These are phyloP conservation scores for Tolypocladium amazonense DNA, from an alignment of 2,329 filamentous ascomycete species.

Conservation along the genomic window DNA sequence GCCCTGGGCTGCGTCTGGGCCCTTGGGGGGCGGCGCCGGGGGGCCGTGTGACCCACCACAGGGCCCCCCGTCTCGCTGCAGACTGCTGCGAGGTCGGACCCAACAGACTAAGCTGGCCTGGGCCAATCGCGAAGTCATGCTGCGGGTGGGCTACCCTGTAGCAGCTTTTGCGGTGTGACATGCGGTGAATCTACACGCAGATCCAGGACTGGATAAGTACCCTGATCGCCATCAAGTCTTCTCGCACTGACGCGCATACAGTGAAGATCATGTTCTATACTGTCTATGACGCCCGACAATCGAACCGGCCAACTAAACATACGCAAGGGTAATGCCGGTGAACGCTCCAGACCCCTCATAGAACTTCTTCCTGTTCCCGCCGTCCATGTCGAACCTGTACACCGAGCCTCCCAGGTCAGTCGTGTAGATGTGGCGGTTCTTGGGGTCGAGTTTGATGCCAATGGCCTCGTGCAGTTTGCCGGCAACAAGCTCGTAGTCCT, in stretches of 20 bases:
- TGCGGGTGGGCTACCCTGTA: too few relatives aligned
- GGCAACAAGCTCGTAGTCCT: constrained; percentile 16
- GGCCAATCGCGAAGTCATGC: not conserved
- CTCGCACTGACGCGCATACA: too few relatives aligned
- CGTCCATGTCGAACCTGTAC: constrained; percentile 23
- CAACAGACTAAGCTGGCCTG: not conserved
- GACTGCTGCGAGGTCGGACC: not conserved
- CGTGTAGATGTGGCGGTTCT: constrained; percentile 23
- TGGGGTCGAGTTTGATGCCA: constrained; percentile 28
- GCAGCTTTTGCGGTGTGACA: too few relatives aligned
- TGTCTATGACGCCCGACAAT: too few relatives aligned
- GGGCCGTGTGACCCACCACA: not conserved
- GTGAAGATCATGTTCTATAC: too few relatives aligned
- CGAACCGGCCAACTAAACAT: not conserved
- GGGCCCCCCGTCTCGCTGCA: not conserved
- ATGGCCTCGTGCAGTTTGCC: constrained; percentile 34
- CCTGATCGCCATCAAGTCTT: too few relatives aligned
- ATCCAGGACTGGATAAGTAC: too few relatives aligned
- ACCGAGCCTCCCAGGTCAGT: constrained; percentile 29
- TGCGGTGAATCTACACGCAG: too few relatives aligned
- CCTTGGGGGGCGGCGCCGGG: not conserved
- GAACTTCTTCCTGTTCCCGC: constrained; percentile 12
- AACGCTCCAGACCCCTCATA: not conserved
- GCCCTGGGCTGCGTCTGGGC: not conserved
- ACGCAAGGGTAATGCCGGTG: not conserved